Percentiles rank a stretch among this genome's conserved stretches.
Conservation (phyloP, 2,329 filamentous ascomycete genomes). For the Aspergillus sp. region DNA sequence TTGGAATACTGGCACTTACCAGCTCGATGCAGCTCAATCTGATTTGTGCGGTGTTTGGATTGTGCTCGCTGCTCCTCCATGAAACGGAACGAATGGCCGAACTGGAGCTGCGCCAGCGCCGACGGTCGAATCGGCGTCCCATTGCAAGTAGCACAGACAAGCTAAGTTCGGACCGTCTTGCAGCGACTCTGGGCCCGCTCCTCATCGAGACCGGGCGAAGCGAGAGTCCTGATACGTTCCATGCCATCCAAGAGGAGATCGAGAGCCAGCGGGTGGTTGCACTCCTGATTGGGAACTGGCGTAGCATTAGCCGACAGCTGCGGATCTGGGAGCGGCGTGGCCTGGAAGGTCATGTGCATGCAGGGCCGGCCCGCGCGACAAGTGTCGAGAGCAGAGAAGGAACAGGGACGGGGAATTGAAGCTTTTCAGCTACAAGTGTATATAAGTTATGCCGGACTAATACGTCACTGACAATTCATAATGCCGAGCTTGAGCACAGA, state of each 20-base stretch:
- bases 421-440: not conserved
- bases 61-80: slow-evolving; percentile 33
- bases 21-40: slow-evolving; percentile 40
- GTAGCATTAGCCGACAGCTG: slow-evolving; percentile 33
- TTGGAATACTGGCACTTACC: slow-evolving; percentile 39
- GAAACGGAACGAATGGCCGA: slow-evolving; percentile 24
- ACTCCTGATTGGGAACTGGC: slow-evolving; percentile 39
- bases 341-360: not conserved
- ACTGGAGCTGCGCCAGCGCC: slow-evolving; percentile 16
- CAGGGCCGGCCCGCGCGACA: not conserved
- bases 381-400: not conserved
- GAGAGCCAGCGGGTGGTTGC: slow-evolving; percentile 29
- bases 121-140: slow-evolving; percentile 18
- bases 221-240: slow-evolving; percentile 13
- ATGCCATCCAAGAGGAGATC: slow-evolving; percentile 24
- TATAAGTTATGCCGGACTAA: not conserved
- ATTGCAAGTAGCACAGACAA: slow-evolving; percentile 23
- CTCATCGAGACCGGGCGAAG: slow-evolving; percentile 22
- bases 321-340: slow-evolving; percentile 26
- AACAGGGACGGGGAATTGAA: not conserved
- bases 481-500: not conserved
- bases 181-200: slow-evolving; percentile 33
- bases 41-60: slow-evolving; percentile 42
- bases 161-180: slow-evolving; percentile 29
- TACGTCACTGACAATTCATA: not conserved